phyloP scores from a whole-genome alignment of 2,329 filamentous ascomycete genomes.

The Claviceps maximensis region DNA sequence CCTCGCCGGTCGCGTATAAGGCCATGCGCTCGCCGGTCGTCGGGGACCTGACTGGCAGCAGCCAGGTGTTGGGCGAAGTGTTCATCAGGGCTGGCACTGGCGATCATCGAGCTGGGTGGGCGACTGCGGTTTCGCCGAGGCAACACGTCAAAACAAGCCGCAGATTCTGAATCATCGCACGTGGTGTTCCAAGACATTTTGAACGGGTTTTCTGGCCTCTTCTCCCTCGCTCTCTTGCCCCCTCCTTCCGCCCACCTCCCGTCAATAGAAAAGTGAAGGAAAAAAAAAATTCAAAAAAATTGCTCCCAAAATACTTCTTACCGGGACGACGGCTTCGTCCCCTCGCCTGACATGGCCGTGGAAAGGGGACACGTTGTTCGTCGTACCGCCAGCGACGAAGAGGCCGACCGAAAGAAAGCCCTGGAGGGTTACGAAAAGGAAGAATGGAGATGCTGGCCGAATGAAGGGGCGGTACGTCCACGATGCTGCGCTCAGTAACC shows the following conservation, averaged over 20 bases:
- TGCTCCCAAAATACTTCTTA: neutral
- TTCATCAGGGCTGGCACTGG: neutral
- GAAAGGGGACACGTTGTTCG: conserved; percentile 14
- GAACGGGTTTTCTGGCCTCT: too few relatives aligned
- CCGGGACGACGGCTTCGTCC: neutral
- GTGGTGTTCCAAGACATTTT: too few relatives aligned
- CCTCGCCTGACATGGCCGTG: conserved; percentile 4
- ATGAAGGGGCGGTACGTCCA: conserved; percentile 30
- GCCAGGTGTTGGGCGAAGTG: neutral
- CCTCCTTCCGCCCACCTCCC: too few relatives aligned
- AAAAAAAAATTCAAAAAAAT: neutral
- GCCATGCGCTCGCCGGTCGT: neutral
- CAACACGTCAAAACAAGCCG: too few relatives aligned
- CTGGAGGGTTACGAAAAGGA: conserved; percentile 15
- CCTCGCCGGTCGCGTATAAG: neutral
- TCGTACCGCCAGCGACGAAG: conserved; percentile 17
- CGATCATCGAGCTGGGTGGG: too few relatives aligned
- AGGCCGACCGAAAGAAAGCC: conserved; percentile 12
- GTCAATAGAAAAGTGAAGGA: too few relatives aligned
- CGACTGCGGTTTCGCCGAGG: too few relatives aligned
- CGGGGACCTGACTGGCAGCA: neutral
- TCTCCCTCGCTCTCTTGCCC: too few relatives aligned
- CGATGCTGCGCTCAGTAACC: neutral
- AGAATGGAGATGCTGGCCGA: conserved; percentile 32
- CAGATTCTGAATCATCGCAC: too few relatives aligned